A percentile compares a stretch with the other conserved stretches of the same genome.
Conservation (phyloP, 768 basidiomycete species). For the Psilocybe tampanensis region DNA sequence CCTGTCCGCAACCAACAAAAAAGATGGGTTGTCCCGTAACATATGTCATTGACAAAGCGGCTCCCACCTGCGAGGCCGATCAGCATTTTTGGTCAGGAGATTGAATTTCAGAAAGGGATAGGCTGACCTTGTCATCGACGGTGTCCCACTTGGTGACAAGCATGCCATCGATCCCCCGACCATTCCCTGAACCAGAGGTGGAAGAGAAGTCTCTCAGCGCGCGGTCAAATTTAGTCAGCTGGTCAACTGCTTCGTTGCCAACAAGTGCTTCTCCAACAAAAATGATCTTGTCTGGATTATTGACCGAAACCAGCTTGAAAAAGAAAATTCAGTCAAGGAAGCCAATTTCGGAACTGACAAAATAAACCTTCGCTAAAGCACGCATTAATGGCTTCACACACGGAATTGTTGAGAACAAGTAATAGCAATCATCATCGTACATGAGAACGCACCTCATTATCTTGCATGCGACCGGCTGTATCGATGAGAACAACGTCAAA, state of each 20-base stretch:
- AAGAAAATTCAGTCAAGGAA: conserved; percentile 6
- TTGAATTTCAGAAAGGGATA: neutral
- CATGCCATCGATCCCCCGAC: conserved; percentile 97
- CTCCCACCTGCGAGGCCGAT: conserved; percentile 73
- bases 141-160: conserved; percentile 99
- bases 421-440: neutral
- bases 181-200: conserved; percentile 63
- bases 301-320: conserved; percentile 91
- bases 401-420: neutral
- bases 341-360: neutral
- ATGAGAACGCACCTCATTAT: conserved; percentile 79
- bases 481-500: conserved; percentile 98
- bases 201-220: conserved; percentile 91
- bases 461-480: conserved; percentile 98
- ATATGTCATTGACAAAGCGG: conserved; percentile 98
- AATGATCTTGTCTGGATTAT: conserved; percentile 95
- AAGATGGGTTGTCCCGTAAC: conserved; percentile 98
- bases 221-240: conserved; percentile 94
- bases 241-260: conserved; percentile 98
- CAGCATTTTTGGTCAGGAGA: conserved; percentile 2
- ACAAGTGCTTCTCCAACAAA: conserved; percentile 99
- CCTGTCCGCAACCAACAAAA: conserved; percentile 98
- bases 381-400: conserved; percentile 85
- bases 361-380: conserved; percentile 84
- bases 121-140: conserved; percentile 88